Evolutionary conservation across 2,329 filamentous ascomycete genomes (phyloP).

Genomic region (Exophiala viscosa): DNA sequence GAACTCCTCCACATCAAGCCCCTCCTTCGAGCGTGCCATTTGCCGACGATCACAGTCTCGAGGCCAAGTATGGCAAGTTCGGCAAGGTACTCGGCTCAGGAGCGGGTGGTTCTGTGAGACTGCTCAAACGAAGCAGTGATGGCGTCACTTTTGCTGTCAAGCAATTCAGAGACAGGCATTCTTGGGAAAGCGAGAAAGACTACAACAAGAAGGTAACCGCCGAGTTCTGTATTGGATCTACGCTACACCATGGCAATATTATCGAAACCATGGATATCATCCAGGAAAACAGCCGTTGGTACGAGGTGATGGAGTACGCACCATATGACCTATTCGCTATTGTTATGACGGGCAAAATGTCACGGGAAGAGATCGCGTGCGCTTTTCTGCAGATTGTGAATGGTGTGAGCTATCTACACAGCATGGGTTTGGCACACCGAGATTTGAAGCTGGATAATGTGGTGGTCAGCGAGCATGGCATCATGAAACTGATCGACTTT

Average conservation of each 20-base stretch:
- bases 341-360: slow-evolving; percentile 98
- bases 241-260: slow-evolving; percentile 93
- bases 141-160: slow-evolving; percentile 95
- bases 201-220: slow-evolving; percentile 98
- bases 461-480: slow-evolving; percentile 90
- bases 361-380: slow-evolving; percentile 82
- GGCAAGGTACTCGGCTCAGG: slow-evolving; percentile 91
- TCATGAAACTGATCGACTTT: slow-evolving; percentile 99
- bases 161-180: slow-evolving; percentile 87
- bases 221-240: slow-evolving; percentile 97
- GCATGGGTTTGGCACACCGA: slow-evolving; percentile 89
- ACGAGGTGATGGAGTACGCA: slow-evolving; percentile 98
- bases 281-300: slow-evolving; percentile 91
- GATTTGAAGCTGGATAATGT: slow-evolving; percentile 98
- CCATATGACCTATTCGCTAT: slow-evolving; percentile 95
- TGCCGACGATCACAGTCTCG: slow-evolving; percentile 84
- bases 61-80: slow-evolving; percentile 92
- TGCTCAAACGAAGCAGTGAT: slow-evolving; percentile 92
- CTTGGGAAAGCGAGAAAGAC: slow-evolving; percentile 89
- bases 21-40: slow-evolving; percentile 65
- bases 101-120: slow-evolving; percentile 85
- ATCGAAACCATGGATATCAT: slow-evolving; percentile 97
- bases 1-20: slow-evolving; percentile 53
- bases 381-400: slow-evolving; percentile 91
- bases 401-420: slow-evolving; percentile 90